Evolutionary conservation across 768 basidiomycete species (phyloP).

Genomic region (Holtermannia corniformis): DNA sequence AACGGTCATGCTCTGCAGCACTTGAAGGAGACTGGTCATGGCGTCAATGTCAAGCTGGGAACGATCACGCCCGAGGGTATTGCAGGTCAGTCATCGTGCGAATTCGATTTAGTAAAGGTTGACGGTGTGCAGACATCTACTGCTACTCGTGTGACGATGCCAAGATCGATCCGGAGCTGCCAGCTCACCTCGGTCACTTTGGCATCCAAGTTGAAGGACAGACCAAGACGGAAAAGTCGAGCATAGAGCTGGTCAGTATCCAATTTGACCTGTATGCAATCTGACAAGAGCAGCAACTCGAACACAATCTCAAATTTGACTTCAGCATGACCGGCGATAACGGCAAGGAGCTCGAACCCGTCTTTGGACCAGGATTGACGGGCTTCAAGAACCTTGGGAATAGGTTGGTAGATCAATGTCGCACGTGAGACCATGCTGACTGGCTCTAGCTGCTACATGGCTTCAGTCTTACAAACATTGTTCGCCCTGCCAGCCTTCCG

Average conservation of each 20-base stretch:
- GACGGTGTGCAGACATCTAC: conserved; percentile 94
- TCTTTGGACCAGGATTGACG: conserved; percentile 81
- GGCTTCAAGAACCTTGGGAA: conserved; percentile 90
- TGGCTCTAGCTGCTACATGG: conserved; percentile 79
- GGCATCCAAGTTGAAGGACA: conserved; percentile 76
- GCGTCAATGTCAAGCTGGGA: conserved; percentile 82
- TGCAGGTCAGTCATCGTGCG: too few species aligned
- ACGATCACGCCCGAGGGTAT: conserved; percentile 92
- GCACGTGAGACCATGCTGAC: background rate
- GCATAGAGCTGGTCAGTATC: conserved; percentile 81
- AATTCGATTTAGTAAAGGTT: too few species aligned
- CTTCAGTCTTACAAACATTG: conserved; percentile 76
- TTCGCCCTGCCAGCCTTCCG: conserved; percentile 74
- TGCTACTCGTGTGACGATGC: conserved; percentile 87
- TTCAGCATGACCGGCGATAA: conserved; percentile 81
- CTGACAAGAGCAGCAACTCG: conserved; percentile 69
- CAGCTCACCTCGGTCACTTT: conserved; percentile 64
- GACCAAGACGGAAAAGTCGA: conserved; percentile 87
- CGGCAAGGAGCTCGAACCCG: conserved; percentile 74
- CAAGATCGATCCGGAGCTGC: conserved; percentile 64
- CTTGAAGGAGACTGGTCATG: conserved; percentile 61
- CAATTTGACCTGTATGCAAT: too few species aligned
- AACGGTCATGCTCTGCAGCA: conserved; percentile 85
- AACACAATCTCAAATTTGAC: conserved; percentile 89
- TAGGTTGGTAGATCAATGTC: conserved; percentile 56